These are phyloP conservation scores for Volvariella surrecta DNA, from an alignment of 1,284 basidiomycete species.

Conservation along the genomic window DNA sequence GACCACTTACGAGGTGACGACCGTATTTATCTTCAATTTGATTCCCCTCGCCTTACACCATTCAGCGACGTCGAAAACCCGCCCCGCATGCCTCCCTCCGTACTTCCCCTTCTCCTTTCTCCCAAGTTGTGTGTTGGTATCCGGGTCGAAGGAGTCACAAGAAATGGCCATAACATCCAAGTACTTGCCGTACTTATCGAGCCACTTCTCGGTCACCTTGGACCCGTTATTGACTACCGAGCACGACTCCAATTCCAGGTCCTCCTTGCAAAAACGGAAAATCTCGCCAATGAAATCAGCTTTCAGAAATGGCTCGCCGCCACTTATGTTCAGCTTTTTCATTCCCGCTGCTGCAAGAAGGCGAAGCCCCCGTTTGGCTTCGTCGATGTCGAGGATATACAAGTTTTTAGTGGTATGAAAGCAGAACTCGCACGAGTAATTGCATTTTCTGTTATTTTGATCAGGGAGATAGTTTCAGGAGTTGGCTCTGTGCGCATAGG, in stretches of 20 bases:
- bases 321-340: constrained; percentile 34
- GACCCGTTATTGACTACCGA: constrained; percentile 32
- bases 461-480: neutral
- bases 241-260: constrained; percentile 27
- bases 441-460: constrained; percentile 22
- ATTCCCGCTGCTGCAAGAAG: constrained; percentile 28
- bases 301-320: constrained; percentile 32
- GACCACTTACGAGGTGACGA: constrained; percentile 17
- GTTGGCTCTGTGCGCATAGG: neutral
- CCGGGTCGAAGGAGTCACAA: constrained; percentile 30
- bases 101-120: constrained; percentile 20
- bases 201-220: constrained; percentile 32
- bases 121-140: constrained; percentile 27
- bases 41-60: constrained; percentile 27
- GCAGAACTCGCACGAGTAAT: constrained; percentile 29
- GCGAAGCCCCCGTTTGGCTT: constrained; percentile 27
- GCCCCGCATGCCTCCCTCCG: constrained; percentile 16
- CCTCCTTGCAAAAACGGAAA: constrained; percentile 32
- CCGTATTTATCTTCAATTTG: constrained; percentile 31
- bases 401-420: constrained; percentile 30
- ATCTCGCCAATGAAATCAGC: constrained; percentile 28
- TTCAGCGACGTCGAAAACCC: constrained; percentile 27
- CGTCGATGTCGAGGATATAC: constrained; percentile 24
- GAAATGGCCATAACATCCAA: constrained; percentile 35
- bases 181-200: constrained; percentile 28